Conservation (phyloP, 108 stramenopile genomes). For the Nitzschia sp. region DNA sequence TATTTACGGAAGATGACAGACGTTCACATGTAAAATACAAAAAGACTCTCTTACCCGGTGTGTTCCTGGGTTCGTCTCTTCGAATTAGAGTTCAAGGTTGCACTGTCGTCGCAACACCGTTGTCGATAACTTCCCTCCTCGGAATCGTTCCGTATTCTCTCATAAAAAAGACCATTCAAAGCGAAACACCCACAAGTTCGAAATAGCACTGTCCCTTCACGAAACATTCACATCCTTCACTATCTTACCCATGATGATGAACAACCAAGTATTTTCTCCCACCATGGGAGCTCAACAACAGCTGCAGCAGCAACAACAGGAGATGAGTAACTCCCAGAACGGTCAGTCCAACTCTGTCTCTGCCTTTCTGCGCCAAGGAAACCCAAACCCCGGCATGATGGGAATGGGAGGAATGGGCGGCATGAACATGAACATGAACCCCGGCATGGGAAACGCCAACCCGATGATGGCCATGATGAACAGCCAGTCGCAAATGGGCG, state of each 20-base stretch:
- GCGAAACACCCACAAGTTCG: neutral
- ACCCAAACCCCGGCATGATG: constrained; percentile 11
- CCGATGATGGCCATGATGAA: constrained; percentile 15
- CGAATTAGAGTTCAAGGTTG: too few relatives aligned
- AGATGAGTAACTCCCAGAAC: neutral
- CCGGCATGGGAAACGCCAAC: constrained; percentile 15
- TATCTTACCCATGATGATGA: constrained; percentile 23
- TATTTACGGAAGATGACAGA: neutral
- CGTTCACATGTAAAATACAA: neutral
- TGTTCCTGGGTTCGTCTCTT: too few relatives aligned
- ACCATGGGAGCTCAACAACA: constrained; percentile 5
- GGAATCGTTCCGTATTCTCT: neutral
- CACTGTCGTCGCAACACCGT: too few relatives aligned
- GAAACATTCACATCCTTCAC: neutral
- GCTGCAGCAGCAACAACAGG: neutral
- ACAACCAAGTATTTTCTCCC: constrained; percentile 12
- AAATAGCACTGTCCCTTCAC: neutral
- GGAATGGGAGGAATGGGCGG: constrained; percentile 6
- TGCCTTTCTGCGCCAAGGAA: constrained; percentile 11
- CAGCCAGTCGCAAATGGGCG: constrained; percentile 18
- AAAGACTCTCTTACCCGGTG: too few relatives aligned
- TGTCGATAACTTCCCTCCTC: constrained; percentile 3
- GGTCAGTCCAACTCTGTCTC: neutral
- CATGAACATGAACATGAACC: constrained; percentile 17
- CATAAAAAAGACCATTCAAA: neutral